Base-by-base conservation (phyloP, 2,329 filamentous ascomycete genomes). In the Hymenoscyphus salicellus region DNA sequence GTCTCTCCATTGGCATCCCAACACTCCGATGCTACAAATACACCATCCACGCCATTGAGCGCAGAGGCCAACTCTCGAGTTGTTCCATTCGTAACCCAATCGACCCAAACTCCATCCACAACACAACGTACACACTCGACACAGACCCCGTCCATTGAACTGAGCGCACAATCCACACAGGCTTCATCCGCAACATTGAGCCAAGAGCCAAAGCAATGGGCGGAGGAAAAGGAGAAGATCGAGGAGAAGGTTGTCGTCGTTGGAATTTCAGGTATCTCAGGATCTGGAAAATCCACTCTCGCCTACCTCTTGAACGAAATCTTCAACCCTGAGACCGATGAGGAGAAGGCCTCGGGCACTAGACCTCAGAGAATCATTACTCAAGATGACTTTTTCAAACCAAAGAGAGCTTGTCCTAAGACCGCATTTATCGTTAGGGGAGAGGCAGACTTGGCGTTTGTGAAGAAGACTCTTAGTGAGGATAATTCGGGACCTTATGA, bases 211-310 rank as follows among this genome's bases (percentile, higher is more conserved):
- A n/a, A n/a, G n/a, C n/a, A n/a, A n/a, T n/a, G n/a, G n/a, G n/a
- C n/a, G n/a, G 23, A 46, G 20, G 1, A 8, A 26, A 7, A 14
- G 7, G 4, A 11, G n/a, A 26, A 56, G 16, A 3, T 32, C 4
- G 26, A 59, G 36, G 33, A 59, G 17, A 20, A 49, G 26, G 23
- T 32, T 14, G 62, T 69, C 11, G 55, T 69, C 26, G 66, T 72
- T 11, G 70, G 62, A 17, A 70, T 73, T 10, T 67, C 66, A 1
- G 72, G 72, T 8, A 61, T 62, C 32, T 63, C 71, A 1, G 70
- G 68, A 7, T 65, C 68, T n/a, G 72, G 72, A 7, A 73, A 73
- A 59, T 71, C 67, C 1, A 66, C 66, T 0, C 59, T 73, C 7
- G 63, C 71, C 2, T 46, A 65, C n/a, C 63, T 72, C 20, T 63